Evolutionary conservation across 768 basidiomycete genomes (phyloP).

Genomic region (Amanita muscaria): DNA sequence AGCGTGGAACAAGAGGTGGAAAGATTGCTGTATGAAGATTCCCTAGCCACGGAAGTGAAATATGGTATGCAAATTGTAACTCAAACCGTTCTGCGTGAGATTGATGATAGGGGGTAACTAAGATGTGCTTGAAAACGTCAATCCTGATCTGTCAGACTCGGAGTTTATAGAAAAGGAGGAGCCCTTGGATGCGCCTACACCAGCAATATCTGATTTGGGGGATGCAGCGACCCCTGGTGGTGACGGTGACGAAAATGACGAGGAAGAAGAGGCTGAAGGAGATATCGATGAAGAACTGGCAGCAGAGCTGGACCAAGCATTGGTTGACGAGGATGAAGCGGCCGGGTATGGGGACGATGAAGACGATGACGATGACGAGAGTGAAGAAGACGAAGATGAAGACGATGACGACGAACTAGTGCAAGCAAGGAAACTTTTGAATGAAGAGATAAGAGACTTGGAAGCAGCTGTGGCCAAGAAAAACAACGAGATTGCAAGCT

Average conservation of each 20-base stretch:
- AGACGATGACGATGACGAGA: conserved; percentile 57
- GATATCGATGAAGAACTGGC: conserved; percentile 87
- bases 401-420: conserved; percentile 78
- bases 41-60: conserved; percentile 63
- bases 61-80: conserved; percentile 45
- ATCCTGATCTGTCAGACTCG: conserved; percentile 84
- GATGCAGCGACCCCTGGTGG: conserved; percentile 55
- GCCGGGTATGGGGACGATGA: conserved; percentile 54
- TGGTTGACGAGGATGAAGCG: conserved; percentile 47
- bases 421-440: conserved; percentile 71
- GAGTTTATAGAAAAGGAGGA: conserved; percentile 72
- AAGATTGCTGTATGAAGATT: conserved; percentile 72
- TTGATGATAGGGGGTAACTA: conserved; percentile 1
- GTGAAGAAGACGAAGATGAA: conserved; percentile 73
- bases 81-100: not conserved
- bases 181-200: conserved; percentile 61
- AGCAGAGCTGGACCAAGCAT: conserved; percentile 78
- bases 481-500: conserved; percentile 70
- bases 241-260: conserved; percentile 46
- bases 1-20: conserved; percentile 93
- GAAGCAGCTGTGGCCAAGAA: conserved; percentile 86
- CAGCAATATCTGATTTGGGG: conserved; percentile 59
- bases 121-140: conserved; percentile 87
- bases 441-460: conserved; percentile 84
- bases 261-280: conserved; percentile 56